Evolutionary conservation across 139 green algal species (phyloP).

Genomic region (Marvania coccoides): DNA sequence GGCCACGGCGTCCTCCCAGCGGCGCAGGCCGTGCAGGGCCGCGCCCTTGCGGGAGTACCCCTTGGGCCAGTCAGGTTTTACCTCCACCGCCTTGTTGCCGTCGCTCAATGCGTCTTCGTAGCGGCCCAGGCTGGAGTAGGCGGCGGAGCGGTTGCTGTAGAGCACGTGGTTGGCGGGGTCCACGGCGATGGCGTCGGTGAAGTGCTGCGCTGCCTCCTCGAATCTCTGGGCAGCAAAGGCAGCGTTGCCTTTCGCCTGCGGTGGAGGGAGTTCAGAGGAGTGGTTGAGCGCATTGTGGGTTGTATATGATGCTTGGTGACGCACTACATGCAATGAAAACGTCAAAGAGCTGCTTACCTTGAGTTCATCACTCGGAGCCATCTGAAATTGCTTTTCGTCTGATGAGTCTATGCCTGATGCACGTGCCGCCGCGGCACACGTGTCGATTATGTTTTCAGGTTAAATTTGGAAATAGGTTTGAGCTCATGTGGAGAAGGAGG

Average conservation of each 20-base stretch:
- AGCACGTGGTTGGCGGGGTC: constrained; percentile 89
- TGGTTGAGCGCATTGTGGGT: too few relatives aligned
- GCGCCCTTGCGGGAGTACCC: constrained; percentile 89
- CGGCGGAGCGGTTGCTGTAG: constrained; percentile 90
- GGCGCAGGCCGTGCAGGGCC: constrained; percentile 60
- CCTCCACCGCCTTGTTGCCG: constrained; percentile 67
- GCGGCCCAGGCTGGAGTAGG: constrained; percentile 55
- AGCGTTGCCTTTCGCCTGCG: constrained; percentile 87
- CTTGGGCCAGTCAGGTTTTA: constrained; percentile 91
- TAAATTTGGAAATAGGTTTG: too few relatives aligned
- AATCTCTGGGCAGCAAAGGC: constrained; percentile 77
- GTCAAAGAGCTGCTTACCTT: neutral
- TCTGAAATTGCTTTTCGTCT: neutral
- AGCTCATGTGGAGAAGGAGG: too few relatives aligned
- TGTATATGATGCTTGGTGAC: neutral
- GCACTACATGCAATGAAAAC: too few relatives aligned
- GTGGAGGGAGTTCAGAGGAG: too few relatives aligned
- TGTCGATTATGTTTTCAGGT: too few relatives aligned
- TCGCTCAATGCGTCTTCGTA: constrained; percentile 81
- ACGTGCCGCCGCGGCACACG: too few relatives aligned
- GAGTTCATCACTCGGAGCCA: neutral
- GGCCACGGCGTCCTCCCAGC: constrained; percentile 64
- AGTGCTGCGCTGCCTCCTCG: constrained; percentile 78
- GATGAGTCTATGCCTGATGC: neutral
- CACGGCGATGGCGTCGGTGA: constrained; percentile 71